Percentiles rank a stretch among this genome's conserved stretches.
Conservation (phyloP, 2,329 filamentous ascomycete species). For the Penicillium vulpinum region DNA sequence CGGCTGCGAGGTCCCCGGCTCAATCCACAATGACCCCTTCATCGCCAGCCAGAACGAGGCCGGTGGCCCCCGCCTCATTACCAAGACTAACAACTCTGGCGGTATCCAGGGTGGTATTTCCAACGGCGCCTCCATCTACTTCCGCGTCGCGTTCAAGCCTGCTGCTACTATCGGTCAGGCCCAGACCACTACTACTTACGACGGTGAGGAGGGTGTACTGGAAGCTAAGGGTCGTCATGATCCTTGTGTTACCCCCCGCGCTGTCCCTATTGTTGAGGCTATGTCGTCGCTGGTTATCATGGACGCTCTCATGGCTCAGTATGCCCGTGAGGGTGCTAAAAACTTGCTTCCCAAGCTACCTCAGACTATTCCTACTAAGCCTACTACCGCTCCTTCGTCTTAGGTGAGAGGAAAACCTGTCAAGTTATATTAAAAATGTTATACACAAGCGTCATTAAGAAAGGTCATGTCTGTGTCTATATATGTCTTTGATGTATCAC, state of each 20-base stretch:
- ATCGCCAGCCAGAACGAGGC: conserved; percentile 51
- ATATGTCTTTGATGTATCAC: not conserved
- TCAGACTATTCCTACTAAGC: conserved; percentile 38
- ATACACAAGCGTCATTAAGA: conserved; percentile 6
- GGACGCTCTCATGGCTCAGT: conserved; percentile 82
- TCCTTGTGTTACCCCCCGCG: conserved; percentile 85
- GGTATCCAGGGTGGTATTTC: conserved; percentile 95
- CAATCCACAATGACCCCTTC: conserved; percentile 90
- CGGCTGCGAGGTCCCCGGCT: conserved; percentile 81
- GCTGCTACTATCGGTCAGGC: conserved; percentile 89
- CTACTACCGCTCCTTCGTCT: conserved; percentile 21
- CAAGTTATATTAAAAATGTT: conserved; percentile 2
- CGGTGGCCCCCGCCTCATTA: conserved; percentile 63
- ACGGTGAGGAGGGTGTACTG: conserved; percentile 71
- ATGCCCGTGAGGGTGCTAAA: conserved; percentile 57
- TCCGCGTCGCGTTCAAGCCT: conserved; percentile 92
- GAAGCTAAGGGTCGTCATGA: conserved; percentile 94
- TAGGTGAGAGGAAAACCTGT: not conserved
- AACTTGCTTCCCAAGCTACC: conserved; percentile 47
- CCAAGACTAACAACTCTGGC: conserved; percentile 91
- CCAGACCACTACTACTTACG: conserved; percentile 80
- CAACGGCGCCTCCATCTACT: conserved; percentile 92
- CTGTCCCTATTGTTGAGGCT: conserved; percentile 70
- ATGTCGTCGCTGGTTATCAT: conserved; percentile 89
- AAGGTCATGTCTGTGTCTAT: not conserved